Base-by-base conservation (phyloP, 179 eudicot genomes). In the Amaranthus tricolor region DNA sequence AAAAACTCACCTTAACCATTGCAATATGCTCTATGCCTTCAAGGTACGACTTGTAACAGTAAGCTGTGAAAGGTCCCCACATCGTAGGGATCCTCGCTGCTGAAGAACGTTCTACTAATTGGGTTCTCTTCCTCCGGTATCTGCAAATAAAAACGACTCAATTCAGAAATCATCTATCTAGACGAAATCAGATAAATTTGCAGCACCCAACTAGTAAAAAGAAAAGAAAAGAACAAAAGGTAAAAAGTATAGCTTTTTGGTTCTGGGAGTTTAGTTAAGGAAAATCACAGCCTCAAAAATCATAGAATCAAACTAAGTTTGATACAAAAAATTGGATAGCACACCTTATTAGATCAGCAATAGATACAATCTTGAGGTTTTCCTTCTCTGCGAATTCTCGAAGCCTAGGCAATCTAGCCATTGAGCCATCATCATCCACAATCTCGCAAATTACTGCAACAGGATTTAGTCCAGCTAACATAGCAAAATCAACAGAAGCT, bases 1-100 rank as follows among this genome's bases (percentile, higher is more conserved):
- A 43, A 62, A 6, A 0, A 75, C 88, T 79, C 79, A 92, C 97
- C 86, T 92, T 90, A 68, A 92, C 97, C 96, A 92, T 90, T 1
- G 97, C 97, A 59, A 92, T 90, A 74, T 92, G 97, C 84, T 92
- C 97, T n/a, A 94, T 90, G 60, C 96, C 96, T 75, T 94, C 98
- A 69, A 94, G 74, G 55, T 85, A 45, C 44, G 98, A 94, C 68
- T 85, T 78, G 63, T 90, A 94, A 68, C 98, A 92, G 79, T 89
- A 83, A 67, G 97, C 91, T 31, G 77, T 85, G 78, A 92, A 94
- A 62, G 94, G 94, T 15, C 98, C 98, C 97, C 98, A 92, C 84
- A 71, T 88, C 43, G 98, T 92, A 54, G 97, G 98, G 76, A 94
- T 86, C 75, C 86, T 84, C 61, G 96, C 96, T 72, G 89, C 90